Base-by-base conservation (phyloP, 208 protist species). In the Leishmania lainsoni region DNA sequence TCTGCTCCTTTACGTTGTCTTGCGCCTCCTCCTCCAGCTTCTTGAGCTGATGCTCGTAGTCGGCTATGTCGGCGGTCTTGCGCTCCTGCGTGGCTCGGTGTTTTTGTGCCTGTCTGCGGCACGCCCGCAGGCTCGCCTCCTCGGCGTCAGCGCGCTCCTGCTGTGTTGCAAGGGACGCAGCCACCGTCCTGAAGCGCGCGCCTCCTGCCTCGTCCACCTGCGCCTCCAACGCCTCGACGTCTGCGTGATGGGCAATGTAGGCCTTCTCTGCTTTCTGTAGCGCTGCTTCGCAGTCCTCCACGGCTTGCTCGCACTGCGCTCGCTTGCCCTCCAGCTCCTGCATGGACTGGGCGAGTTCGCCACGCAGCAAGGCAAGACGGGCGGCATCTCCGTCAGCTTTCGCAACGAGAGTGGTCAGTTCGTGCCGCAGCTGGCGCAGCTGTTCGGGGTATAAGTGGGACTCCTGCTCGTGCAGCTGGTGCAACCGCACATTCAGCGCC, bases 141-240 rank as follows among this genome's bases (percentile, higher is more conserved):
- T 97, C 90, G 45, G 93, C 91, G 68, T 94, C 89, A 0, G 95
- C 42, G 26, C 92, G 89, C 35, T 97, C 87, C 78, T 92, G 92
- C 56, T 92, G 80, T 49, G 54, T 71, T 35, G 93, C 87, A 0
- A 98, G 85, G 3, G 79, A 78, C 16, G 89, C 81, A 35, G 86
- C 89, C 26, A 98, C 80, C 17, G 49, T 90, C 75, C 91, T 96
- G 68, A 91, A 99, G 73, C 45, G 83, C n/a, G 71, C 80, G 3
- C 94, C 95, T 59, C 96, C 96, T 12, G 86, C 87, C 39, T 86
- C 82, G n/a, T 97, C 88, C 22, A 99, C 89, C 59, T 93, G 77
- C 52, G 75, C 71, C 84, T 98, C 87, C 0, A 99, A 63, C 68
- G 87, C 66, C 71, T 93, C 87, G 26, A 97, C 79, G 29, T 90